Evolutionary conservation across 2,329 filamentous ascomycete genomes (phyloP), one percentile per base, ranked within the genome.

Genomic region (Calycina herbarum): DNA sequence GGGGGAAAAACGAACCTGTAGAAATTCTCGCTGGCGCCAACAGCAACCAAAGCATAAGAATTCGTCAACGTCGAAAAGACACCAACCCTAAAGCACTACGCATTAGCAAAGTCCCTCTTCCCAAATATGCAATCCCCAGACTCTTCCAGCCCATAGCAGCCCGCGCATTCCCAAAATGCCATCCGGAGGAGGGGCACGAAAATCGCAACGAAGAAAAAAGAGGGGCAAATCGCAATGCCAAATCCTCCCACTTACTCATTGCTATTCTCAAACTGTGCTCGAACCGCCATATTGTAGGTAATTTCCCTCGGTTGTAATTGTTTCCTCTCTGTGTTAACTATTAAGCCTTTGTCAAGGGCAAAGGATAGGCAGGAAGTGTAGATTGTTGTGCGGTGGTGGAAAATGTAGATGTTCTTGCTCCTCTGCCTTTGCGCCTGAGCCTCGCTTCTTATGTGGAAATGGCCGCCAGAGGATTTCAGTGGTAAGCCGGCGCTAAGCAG

Each of bases 51-150:
- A 74, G 94, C 93, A 81, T 97, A 99, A 67, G 93, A 94, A 82
- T 99, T 99, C 73, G 95, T 99, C 78, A 99, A 90, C 68, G 93
- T 97, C 68, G 94, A 82, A 81, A 99, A 99, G 77, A 98, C 95
- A 78, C 95, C 95, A 77, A 99, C 92, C 82, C 94, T 97, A 62
- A 24, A n/a, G 62, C 29, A 51, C 1, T 3, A 35, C 42, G n/a
- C 11, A 24, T 68, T 58, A 68, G 64, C 63, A n/a, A 7, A 24
- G 24, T 40, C 45, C 11, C 8, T 10, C 11, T 38, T 31, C 33
- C 29, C 31, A 24, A 29, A 38, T 40, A 40, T 35, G 31, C n/a
- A n/a, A 56, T 51, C 20, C n/a, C 13, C 13, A 38, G 17, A 24
- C 20, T 11, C 45, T 2, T 7, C 5, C 42, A 17, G 2, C n/a